Base-by-base conservation (phyloP, 306 rosid genomes). In the Cyclanthera cordifolia region DNA sequence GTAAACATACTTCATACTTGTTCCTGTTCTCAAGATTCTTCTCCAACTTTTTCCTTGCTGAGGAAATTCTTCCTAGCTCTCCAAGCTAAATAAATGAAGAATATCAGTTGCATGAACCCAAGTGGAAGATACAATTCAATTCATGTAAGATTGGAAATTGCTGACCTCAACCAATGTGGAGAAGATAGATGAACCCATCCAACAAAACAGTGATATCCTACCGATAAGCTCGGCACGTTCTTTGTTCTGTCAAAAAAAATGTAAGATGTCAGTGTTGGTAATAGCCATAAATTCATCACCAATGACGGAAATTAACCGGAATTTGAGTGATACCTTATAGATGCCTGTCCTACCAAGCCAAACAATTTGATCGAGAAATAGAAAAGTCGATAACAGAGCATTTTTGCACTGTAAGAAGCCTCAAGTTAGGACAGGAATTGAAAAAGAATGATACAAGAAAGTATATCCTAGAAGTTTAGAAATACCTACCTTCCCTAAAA, bases 261-360 rank as follows among this genome's bases (percentile, higher is more conserved):
- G 69, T 20, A 39, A 39, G 2, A 2, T 16, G 25, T 39, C 47
- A 63, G 0, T 63, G 50, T 51, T 34, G 6, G 28, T 19, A 20
- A 41, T 41, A 39, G 50, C 51, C 51, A 20, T 39, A 41, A 63
- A 41, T 51, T 20, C 17, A 61, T 61, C 10, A 11, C 30, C 8
- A 59, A 64, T 30, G 53, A 63, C 19, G 50, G 60, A 59, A 34
- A 7, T 27, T 21, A 74, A 75, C 23, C 43, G 43, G 59, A 72
- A 19, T 39, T 54, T 14, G 21, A 43, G 65, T 9, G 58, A 25
- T 78, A 89, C 95, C 92, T 89, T 74, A 59, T 85, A 73, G 71
- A 91, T 87, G 51, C 96, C 97, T 0, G 95, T 24, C 77, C 95
- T 89, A 41, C 97, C 85, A 46, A 89, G 95, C 97, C 97, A 91